These are phyloP conservation scores for Gilbertella persicaria DNA, from an alignment of 371 early-diverging fungal species.

Conservation along the genomic window DNA sequence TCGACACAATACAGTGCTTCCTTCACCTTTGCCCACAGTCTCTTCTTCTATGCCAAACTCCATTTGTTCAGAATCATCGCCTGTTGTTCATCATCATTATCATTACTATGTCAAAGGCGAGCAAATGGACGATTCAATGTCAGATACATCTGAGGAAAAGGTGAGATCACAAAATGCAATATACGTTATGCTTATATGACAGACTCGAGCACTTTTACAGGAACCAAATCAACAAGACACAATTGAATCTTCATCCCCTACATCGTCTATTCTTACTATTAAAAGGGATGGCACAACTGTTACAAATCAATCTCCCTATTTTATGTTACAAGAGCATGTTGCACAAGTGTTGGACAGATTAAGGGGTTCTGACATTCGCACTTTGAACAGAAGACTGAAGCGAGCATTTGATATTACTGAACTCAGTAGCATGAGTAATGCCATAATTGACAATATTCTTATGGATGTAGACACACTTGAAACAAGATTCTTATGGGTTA, in stretches of 20 bases:
- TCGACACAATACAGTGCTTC: slow-evolving; percentile 1
- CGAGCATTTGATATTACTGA: slow-evolving; percentile 73
- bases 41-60: slow-evolving; percentile 27
- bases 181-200: too few relatives aligned
- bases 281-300: slow-evolving; percentile 5
- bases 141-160: slow-evolving; percentile 26
- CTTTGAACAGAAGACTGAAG: slow-evolving; percentile 57
- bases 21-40: slow-evolving; percentile 10
- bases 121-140: neutral
- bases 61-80: slow-evolving; percentile 6
- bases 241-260: too few relatives aligned
- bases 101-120: slow-evolving; percentile 36
- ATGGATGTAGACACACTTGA: slow-evolving; percentile 59
- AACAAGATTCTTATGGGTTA: slow-evolving; percentile 53
- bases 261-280: slow-evolving; percentile 5
- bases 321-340: slow-evolving; percentile 19
- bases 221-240: too few relatives aligned
- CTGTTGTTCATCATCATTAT: slow-evolving; percentile 47
- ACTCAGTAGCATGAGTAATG: slow-evolving; percentile 71
- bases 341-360: slow-evolving; percentile 45
- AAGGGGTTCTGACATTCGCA: slow-evolving; percentile 55
- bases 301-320: slow-evolving; percentile 7
- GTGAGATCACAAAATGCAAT: too few relatives aligned
- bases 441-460: slow-evolving; percentile 65
- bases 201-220: too few relatives aligned